Conservation (phyloP, 306 rosid species). For the Vicia villosa region DNA sequence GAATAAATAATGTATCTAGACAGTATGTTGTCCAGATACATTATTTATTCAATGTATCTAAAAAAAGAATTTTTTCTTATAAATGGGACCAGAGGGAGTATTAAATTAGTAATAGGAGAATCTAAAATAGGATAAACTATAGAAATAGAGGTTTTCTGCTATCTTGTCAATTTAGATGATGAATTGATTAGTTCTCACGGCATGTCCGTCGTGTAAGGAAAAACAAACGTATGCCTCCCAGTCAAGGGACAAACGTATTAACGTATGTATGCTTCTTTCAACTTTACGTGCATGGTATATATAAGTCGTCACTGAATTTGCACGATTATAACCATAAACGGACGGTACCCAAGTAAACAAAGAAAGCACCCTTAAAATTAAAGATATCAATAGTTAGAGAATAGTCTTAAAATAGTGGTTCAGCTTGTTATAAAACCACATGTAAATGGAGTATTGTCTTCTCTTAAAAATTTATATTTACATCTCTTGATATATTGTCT, state of each 20-base stretch:
- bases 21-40: no score
- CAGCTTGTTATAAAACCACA: no score
- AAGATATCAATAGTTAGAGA: not conserved
- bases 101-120: no score
- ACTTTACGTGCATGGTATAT: slow-evolving; percentile 92
- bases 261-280: slow-evolving; percentile 36
- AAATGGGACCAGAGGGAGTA: no score
- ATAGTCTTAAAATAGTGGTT: no score
- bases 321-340: slow-evolving; percentile 37
- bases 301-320: slow-evolving; percentile 47
- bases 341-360: slow-evolving; percentile 23
- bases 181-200: slow-evolving; percentile 30
- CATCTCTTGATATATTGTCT: no score
- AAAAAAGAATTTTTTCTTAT: no score
- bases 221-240: slow-evolving; percentile 78
- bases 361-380: not conserved
- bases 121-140: no score
- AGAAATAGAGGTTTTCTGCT: not conserved
- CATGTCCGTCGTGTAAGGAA: slow-evolving; percentile 94
- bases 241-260: slow-evolving; percentile 53
- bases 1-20: no score
- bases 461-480: no score
- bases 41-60: no score
- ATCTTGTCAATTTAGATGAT: slow-evolving; percentile 28
- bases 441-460: no score